Percentiles rank a stretch among this genome's conserved stretches.
These are phyloP conservation scores for Raffaelea arxii DNA, from an alignment of 2,329 filamentous ascomycete genomes.

Conservation along the genomic window DNA sequence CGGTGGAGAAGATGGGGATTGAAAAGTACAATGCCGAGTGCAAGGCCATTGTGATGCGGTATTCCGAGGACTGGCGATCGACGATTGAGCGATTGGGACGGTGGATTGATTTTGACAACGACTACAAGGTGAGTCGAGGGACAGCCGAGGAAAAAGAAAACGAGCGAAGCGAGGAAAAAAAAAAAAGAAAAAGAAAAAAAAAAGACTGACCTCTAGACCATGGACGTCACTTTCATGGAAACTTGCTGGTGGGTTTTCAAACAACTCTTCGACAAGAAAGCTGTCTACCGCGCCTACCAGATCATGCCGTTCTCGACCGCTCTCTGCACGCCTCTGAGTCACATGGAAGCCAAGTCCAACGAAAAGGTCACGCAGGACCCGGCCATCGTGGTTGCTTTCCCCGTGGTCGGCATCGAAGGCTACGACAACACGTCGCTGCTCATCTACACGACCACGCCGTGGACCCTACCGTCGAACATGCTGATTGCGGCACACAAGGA, in stretches of 20 bases:
- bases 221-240: slow-evolving; percentile 95
- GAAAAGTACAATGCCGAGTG: slow-evolving; percentile 90
- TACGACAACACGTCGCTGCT: slow-evolving; percentile 68
- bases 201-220: slow-evolving; percentile 44
- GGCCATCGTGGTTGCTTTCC: slow-evolving; percentile 80
- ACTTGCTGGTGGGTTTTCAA: slow-evolving; percentile 96
- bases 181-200: background rate
- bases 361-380: slow-evolving; percentile 91
- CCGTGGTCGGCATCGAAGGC: slow-evolving; percentile 66
- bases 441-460: slow-evolving; percentile 79
- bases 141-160: slow-evolving; percentile 8
- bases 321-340: slow-evolving; percentile 79
- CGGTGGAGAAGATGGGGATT: slow-evolving; percentile 77
- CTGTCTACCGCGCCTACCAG: slow-evolving; percentile 81
- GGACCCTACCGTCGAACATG: slow-evolving; percentile 72
- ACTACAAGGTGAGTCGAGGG: slow-evolving; percentile 62
- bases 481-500: slow-evolving; percentile 64
- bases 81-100: slow-evolving; percentile 83
- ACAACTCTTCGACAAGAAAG: slow-evolving; percentile 78
- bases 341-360: slow-evolving; percentile 91
- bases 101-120: slow-evolving; percentile 97
- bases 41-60: slow-evolving; percentile 87
- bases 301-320: slow-evolving; percentile 95
- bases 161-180: background rate
- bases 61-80: slow-evolving; percentile 73